These are phyloP conservation scores for Stramenopiles sp. DNA, from an alignment of 352 stramenopile genomes.

Conservation along the genomic window DNA sequence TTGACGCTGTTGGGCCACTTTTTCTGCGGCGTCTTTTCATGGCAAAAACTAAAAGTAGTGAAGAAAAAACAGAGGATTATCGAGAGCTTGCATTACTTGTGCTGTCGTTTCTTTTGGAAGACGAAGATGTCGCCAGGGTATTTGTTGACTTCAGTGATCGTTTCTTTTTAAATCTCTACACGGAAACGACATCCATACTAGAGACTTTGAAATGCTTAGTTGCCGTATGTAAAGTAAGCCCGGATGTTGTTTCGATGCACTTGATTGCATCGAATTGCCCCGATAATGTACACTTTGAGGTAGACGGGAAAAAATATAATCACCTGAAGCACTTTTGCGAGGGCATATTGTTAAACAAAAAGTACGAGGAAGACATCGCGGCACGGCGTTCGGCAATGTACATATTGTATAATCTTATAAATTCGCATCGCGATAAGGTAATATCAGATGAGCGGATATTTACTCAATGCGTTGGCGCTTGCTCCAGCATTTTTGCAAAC, in stretches of 20 bases:
- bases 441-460: too few relatives aligned
- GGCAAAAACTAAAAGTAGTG: not conserved
- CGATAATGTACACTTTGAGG: too few relatives aligned
- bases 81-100: not conserved
- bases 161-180: not conserved
- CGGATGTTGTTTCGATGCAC: not conserved
- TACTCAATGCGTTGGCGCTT: not conserved
- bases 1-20: not conserved
- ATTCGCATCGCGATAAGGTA: too few relatives aligned
- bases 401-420: too few relatives aligned
- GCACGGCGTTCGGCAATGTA: too few relatives aligned
- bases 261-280: too few relatives aligned
- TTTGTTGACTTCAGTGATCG: not conserved
- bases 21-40: not conserved
- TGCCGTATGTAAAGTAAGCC: not conserved
- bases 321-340: too few relatives aligned
- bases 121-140: not conserved
- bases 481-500: not conserved
- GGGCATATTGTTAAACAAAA: too few relatives aligned
- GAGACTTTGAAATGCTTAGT: not conserved
- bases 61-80: not conserved
- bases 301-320: too few relatives aligned
- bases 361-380: too few relatives aligned
- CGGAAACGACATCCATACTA: not conserved
- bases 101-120: not conserved